phyloP scores from a whole-genome alignment of 208 protist genomes.

The Sergeia podlipaevii region DNA sequence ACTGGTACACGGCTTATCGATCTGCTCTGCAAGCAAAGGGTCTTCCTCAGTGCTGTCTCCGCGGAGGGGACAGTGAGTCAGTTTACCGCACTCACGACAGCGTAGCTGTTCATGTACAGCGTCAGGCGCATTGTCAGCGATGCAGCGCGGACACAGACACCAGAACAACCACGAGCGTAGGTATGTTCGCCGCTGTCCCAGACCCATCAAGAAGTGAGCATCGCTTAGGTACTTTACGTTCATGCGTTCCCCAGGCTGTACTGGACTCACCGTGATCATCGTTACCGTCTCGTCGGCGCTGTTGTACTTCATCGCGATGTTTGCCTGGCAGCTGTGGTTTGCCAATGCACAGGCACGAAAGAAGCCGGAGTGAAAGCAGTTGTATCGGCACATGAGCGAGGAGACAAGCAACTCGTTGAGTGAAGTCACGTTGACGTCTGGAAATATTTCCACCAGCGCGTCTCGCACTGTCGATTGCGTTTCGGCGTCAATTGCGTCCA shows the following conservation, averaged over 20 bases:
- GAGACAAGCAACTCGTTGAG: constrained; percentile 68
- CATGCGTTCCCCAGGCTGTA: constrained; percentile 65
- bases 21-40: constrained; percentile 13
- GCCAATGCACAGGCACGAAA: constrained; percentile 82
- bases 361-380: constrained; percentile 86
- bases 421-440: constrained; percentile 24
- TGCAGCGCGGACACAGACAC: constrained; percentile 70
- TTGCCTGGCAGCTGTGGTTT: constrained; percentile 85
- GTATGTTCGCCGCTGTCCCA: constrained; percentile 70
- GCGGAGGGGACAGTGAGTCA: constrained; percentile 40
- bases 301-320: constrained; percentile 89
- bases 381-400: constrained; percentile 81
- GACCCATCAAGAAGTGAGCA: constrained; percentile 71
- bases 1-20: constrained; percentile 15
- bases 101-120: constrained; percentile 61
- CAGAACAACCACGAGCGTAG: constrained; percentile 86
- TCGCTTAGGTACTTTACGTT: constrained; percentile 90
- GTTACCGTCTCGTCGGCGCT: constrained; percentile 48
- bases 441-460: constrained; percentile 30
- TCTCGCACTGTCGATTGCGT: constrained; percentile 30
- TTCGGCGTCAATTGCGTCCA: constrained; percentile 49
- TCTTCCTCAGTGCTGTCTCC: constrained; percentile 17
- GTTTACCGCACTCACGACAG: constrained; percentile 40
- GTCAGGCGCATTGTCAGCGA: constrained; percentile 24
- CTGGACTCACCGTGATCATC: constrained; percentile 64